These are phyloP conservation scores for Teratosphaeriaceae sp. DNA, from an alignment of 2,329 filamentous ascomycete species.

Conservation along the genomic window DNA sequence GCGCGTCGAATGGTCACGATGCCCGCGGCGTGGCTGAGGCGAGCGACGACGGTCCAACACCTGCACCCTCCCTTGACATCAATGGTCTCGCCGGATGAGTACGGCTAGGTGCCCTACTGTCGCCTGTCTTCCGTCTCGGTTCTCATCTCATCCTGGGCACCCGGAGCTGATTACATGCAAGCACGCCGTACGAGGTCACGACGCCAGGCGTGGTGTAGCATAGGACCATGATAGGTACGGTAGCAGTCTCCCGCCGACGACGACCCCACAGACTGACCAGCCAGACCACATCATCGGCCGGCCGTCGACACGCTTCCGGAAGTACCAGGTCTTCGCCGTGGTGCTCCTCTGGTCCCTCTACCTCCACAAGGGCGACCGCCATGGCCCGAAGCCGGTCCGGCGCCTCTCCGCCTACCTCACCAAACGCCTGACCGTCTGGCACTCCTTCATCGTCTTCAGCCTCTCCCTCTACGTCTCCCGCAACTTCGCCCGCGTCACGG, in stretches of 20 bases:
- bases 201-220: background rate
- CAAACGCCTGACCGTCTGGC: slow-evolving; percentile 74
- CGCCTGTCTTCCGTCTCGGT: background rate
- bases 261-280: background rate
- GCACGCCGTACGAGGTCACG: background rate
- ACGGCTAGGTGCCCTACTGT: background rate
- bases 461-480: slow-evolving; percentile 85
- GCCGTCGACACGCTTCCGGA: slow-evolving; percentile 83
- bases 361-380: slow-evolving; percentile 70
- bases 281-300: slow-evolving; percentile 84
- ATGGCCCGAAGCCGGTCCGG: slow-evolving; percentile 73
- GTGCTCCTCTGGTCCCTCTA: slow-evolving; percentile 88
- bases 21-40: background rate
- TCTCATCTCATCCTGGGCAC: background rate
- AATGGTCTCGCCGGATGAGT: background rate
- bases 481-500: slow-evolving; percentile 89
- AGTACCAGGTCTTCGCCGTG: slow-evolving; percentile 86
- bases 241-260: background rate
- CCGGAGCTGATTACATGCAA: background rate
- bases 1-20: background rate
- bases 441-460: slow-evolving; percentile 78
- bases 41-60: background rate
- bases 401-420: slow-evolving; percentile 65
- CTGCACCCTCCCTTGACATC: background rate
- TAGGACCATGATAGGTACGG: slow-evolving; percentile 4